Evolutionary conservation across 1,139 yeast species (phyloP), one percentile per base, ranked within the genome.

Genomic region (Magnusiomyces sp.): DNA sequence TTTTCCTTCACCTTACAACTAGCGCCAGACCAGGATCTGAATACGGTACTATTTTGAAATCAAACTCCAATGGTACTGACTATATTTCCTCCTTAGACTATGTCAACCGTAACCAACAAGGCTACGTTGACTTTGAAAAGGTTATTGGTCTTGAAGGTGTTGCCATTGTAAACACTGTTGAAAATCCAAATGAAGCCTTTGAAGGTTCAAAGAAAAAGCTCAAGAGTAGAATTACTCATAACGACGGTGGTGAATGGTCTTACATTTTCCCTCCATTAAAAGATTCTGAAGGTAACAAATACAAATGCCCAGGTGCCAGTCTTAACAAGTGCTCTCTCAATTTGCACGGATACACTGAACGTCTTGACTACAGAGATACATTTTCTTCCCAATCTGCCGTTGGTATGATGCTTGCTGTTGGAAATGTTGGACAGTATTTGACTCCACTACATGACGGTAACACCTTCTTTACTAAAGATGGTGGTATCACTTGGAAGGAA

Each of bases 41-140:
- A 59, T 82, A 66, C 66, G 98, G 98, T 7, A 73, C 88, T 0
- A 71, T 94, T n/a, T 72, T 92, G 59, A 92, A 92, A 62, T 87
- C 96, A 0, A 90, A 92, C 63, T 85, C 87, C n/a, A 88, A 90
- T 60, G 99, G 99, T 54, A 89, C 97, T 0, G 79, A 86, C n/a
- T 90, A 86, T 63, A 92, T 86, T 2, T 70, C 81, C 32, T 71
- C 92, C 1, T 73, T 85, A 56, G 77, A 76, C n/a, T 65, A 76
- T 52, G 97, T 89, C 7, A 92, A 90, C 64, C 74, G 98, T 60
- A 78, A 88, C 56, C 58, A 58, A 5, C 58, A 59, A 5, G 98
- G 97, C 0, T 89, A 66, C 67, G 97, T 87, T 49, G 99, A 92
- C 66, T 92, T 80, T 66, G 98, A 92, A 62, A 79, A 84, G 56